Evolutionary conservation across 305 asterid genomes (phyloP), one percentile per base, ranked within the genome.

Genomic region (Fraxinus greggii): DNA sequence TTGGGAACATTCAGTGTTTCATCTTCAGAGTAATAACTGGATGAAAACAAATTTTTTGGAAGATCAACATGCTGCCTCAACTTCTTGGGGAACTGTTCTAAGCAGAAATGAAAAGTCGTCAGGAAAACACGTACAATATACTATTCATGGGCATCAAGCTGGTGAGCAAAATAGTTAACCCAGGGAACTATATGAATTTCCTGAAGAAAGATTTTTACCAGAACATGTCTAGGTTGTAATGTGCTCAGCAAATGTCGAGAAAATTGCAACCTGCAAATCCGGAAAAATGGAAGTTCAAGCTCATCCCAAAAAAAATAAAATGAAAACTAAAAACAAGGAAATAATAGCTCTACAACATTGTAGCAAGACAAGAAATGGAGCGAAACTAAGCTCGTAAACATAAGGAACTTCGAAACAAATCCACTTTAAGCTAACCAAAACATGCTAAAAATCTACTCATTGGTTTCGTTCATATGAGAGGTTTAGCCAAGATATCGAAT

Each of bases 161-260:
- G 72, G 73, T 0, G 24, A 81, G 72, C 6, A 28, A 72, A 63
- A 72, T 48, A 29, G 8, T 45, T 33, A 48, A 7, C 32, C 75
- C 10, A 75, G 32, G 79, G 78, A 80, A 79, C 17, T 78, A 33
- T 29, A 78, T 26, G 28, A 33, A 61, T 54, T 21, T 56, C 42
- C 12, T 21, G 81, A 65, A 72, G 42, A 28, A 8, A 1, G 54
- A 19, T 24, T 65, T 63, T 51, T 93, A 92, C 98, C 95, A 91
- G 76, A 80, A 93, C 92, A 82, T 89, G 90, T 86, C 79, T 88
- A 78, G 98, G 98, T 83, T 89, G 93, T 80, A 95, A 77, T 65
- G 87, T 78, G 89, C 90, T 90, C 84, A 95, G 84, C 73, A 93
- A 75, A 79, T 79, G 84, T 83, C 77, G 89, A 74, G 87, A 84